Conservation (phyloP, 2,329 filamentous ascomycete genomes). For the Cladosporium oxysporum region DNA sequence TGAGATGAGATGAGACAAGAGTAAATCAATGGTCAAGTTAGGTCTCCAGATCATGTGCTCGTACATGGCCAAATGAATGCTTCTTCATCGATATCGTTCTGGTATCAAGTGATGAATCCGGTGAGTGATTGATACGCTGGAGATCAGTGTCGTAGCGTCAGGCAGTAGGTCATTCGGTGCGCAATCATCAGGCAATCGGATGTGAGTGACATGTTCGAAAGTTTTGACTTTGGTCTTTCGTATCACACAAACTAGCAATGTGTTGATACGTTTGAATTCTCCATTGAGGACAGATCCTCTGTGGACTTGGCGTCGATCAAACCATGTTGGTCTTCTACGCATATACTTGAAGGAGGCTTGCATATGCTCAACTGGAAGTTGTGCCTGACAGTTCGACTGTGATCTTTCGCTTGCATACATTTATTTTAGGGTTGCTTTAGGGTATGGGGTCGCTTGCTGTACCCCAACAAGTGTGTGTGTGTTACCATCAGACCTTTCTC, state of each 20-base stretch:
- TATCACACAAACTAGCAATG: neutral
- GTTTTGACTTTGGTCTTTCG: too few species aligned
- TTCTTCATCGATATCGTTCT: neutral
- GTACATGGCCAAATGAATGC: neutral
- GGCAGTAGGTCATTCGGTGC: fast-evolving
- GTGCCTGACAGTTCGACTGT: neutral
- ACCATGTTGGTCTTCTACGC: neutral
- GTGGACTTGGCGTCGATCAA: neutral
- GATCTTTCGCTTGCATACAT: neutral
- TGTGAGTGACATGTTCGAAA: neutral
- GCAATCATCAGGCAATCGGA: neutral
- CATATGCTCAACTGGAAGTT: neutral
- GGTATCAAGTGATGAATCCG: neutral
- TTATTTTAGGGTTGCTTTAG: neutral
- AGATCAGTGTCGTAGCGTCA: neutral
- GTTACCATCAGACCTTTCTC: neutral
- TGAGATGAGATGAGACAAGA: neutral
- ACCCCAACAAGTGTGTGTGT: neutral
- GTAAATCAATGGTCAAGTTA: neutral
- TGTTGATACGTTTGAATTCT: neutral
- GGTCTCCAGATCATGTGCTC: neutral
- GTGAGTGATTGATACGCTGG: neutral
- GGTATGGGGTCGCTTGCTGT: neutral
- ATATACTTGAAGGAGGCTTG: neutral
- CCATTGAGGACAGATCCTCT: neutral